Evolutionary conservation across 139 green algal species (phyloP).

Genomic region (Micromonas pusilla): DNA sequence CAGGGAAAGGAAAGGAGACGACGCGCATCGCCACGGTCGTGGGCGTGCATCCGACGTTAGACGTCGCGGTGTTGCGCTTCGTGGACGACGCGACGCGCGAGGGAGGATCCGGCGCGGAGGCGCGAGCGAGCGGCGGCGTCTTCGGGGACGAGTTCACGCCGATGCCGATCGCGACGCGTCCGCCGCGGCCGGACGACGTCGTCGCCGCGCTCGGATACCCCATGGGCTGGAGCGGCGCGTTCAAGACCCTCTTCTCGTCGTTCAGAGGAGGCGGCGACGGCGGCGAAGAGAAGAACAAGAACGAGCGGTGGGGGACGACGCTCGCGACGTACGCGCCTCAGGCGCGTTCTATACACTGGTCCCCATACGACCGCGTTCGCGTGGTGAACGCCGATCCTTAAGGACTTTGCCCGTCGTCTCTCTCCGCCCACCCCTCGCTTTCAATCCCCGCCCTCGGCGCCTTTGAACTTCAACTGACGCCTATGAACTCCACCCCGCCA

Average conservation of each 20-base stretch:
- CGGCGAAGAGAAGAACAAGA: neutral
- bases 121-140: too few relatives aligned
- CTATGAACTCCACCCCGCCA: too few relatives aligned
- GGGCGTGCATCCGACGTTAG: neutral
- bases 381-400: too few relatives aligned
- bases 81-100: neutral
- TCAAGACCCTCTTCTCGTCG: too few relatives aligned
- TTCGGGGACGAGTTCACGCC: too few relatives aligned
- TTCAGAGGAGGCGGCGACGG: neutral
- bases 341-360: too few relatives aligned
- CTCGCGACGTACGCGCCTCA: neutral
- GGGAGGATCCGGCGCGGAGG: neutral
- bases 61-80: constrained; percentile 5
- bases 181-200: too few relatives aligned
- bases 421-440: too few relatives aligned
- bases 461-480: too few relatives aligned
- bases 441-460: too few relatives aligned
- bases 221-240: neutral
- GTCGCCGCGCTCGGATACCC: neutral
- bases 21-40: neutral
- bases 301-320: neutral
- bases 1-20: neutral
- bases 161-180: neutral
- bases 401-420: too few relatives aligned
- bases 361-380: too few relatives aligned